Conservation (phyloP, 2,329 filamentous ascomycete species). For the Cercospora sp. region DNA sequence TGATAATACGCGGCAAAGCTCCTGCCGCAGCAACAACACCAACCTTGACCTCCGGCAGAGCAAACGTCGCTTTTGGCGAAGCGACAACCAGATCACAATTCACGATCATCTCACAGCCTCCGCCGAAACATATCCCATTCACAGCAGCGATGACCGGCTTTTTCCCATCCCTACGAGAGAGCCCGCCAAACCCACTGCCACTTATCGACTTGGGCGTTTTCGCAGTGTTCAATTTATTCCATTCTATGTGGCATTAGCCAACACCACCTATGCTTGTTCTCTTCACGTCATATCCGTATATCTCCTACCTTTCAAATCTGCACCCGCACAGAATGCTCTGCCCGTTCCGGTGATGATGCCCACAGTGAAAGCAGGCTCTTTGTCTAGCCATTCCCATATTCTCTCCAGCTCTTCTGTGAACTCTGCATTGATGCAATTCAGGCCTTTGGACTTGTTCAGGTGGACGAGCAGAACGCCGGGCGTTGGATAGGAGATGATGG, state of each 20-base stretch:
- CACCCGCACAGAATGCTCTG: conserved; percentile 41
- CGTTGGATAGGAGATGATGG: conserved; percentile 38
- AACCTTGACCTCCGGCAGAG: conserved; percentile 69
- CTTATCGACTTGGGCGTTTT: conserved; percentile 32
- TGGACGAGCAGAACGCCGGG: conserved; percentile 38
- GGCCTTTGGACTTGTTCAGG: conserved; percentile 39
- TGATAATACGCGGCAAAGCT: conserved; percentile 65
- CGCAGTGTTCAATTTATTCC: conserved; percentile 37
- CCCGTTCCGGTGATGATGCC: conserved; percentile 42
- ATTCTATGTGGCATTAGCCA: conserved; percentile 31
- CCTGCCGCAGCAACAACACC: conserved; percentile 73
- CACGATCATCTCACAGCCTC: conserved; percentile 73
- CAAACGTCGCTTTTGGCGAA: conserved; percentile 59
- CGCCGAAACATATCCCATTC: conserved; percentile 73
- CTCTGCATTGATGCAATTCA: conserved; percentile 41
- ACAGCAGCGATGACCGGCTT: conserved; percentile 78
- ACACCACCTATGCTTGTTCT: neutral
- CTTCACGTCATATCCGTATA: neutral
- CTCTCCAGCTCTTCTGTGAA: conserved; percentile 37
- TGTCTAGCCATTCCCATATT: conserved; percentile 40
- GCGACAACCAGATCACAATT: conserved; percentile 73
- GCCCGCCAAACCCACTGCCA: conserved; percentile 62
- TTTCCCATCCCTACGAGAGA: conserved; percentile 66
- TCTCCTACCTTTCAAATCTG: conserved; percentile 40
- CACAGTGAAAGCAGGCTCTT: conserved; percentile 36